Conservation (phyloP, 371 early-diverging fungal species). For the Apophysomyces ossiformis region DNA sequence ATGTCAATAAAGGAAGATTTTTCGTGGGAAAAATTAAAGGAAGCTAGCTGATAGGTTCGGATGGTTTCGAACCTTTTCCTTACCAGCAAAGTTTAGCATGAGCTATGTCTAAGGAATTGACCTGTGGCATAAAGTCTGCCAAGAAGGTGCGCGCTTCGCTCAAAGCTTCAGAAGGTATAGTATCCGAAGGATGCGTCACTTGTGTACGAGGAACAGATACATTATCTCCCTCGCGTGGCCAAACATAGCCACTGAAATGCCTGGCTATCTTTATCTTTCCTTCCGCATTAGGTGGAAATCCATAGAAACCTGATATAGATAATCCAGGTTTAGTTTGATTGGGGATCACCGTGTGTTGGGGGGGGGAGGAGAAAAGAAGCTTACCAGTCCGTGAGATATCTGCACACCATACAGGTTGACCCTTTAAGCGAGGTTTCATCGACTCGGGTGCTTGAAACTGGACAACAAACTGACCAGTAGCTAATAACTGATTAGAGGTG, state of each 20-base stretch:
- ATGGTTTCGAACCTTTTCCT: neutral
- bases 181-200: slow-evolving; percentile 39
- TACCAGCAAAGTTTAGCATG: slow-evolving; percentile 49
- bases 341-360: too few species aligned
- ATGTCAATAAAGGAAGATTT: neutral
- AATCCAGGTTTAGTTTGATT: neutral
- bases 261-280: slow-evolving; percentile 57
- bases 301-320: slow-evolving; percentile 45
- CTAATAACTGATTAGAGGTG: slow-evolving; percentile 34
- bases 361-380: neutral
- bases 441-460: slow-evolving; percentile 43
- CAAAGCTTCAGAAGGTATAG: slow-evolving; percentile 43
- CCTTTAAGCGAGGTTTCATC: slow-evolving; percentile 8
- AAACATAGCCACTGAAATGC: slow-evolving; percentile 52
- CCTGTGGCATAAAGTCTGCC: slow-evolving; percentile 38
- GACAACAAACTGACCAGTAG: slow-evolving; percentile 59
- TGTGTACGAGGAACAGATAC: slow-evolving; percentile 53
- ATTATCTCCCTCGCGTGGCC: slow-evolving; percentile 33
- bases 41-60: neutral
- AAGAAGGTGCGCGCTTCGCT: slow-evolving; percentile 37
- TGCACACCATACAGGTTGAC: slow-evolving; percentile 57
- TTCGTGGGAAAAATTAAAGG: neutral
- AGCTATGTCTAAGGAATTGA: slow-evolving; percentile 32
- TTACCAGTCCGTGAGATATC: slow-evolving; percentile 51
- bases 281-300: slow-evolving; percentile 53